These are phyloP conservation scores for Phytopythium sindhum DNA, from an alignment of 352 stramenopile genomes.

Conservation along the genomic window DNA sequence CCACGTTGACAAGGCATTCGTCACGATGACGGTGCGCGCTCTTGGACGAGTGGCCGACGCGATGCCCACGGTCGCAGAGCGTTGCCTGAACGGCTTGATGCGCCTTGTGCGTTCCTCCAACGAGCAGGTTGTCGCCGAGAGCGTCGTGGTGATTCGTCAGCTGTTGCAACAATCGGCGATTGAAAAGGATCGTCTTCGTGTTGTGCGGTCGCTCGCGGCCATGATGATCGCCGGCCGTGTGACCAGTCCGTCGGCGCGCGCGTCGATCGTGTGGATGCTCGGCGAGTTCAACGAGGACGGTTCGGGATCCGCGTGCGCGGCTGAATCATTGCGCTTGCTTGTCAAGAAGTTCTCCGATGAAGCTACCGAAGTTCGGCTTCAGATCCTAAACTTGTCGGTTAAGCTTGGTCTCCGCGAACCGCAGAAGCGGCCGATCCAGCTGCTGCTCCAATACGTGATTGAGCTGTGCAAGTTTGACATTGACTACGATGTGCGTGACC, in stretches of 20 bases:
- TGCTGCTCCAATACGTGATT: slow-evolving; percentile 89
- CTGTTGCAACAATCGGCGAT: slow-evolving; percentile 90
- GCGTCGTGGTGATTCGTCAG: slow-evolving; percentile 93
- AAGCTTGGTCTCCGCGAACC: slow-evolving; percentile 86
- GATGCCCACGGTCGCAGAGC: slow-evolving; percentile 85
- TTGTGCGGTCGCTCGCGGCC: slow-evolving; percentile 73
- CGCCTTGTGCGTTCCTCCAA: slow-evolving; percentile 84
- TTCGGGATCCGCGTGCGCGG: slow-evolving; percentile 59
- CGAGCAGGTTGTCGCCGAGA: slow-evolving; percentile 91
- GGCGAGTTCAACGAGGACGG: slow-evolving; percentile 85
- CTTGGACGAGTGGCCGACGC: slow-evolving; percentile 92
- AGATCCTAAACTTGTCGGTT: slow-evolving; percentile 90
- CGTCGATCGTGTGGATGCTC: slow-evolving; percentile 92
- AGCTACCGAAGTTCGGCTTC: slow-evolving; percentile 82
- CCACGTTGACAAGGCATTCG: slow-evolving; percentile 94
- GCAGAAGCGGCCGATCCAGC: slow-evolving; percentile 65
- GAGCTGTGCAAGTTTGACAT: slow-evolving; percentile 92
- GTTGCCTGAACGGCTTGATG: slow-evolving; percentile 88
- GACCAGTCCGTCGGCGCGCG: slow-evolving; percentile 69
- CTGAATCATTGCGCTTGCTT: slow-evolving; percentile 85
- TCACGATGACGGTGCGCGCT: slow-evolving; percentile 90
- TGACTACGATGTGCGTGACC: slow-evolving; percentile 92
- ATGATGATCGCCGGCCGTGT: slow-evolving; percentile 76
- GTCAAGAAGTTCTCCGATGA: slow-evolving; percentile 88
- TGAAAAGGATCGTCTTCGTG: slow-evolving; percentile 71